Base-by-base conservation (phyloP, 345 rosid genomes). In the Sisymbrium altissimum region DNA sequence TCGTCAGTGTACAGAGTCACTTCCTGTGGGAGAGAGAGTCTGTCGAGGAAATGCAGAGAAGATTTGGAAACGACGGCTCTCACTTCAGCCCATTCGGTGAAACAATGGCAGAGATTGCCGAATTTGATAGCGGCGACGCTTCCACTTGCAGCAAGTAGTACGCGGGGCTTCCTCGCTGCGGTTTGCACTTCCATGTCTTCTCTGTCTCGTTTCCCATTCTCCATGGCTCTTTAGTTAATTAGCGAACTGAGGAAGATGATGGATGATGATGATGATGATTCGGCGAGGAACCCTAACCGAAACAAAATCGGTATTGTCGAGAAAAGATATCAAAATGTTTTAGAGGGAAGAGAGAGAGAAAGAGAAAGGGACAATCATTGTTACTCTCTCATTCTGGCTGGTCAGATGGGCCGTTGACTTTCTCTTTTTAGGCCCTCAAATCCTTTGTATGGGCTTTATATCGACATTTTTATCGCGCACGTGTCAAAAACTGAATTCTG, bases 121-220 rank as follows among this genome's bases (percentile, higher is more conserved):
- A 94, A 89, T 81, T 91, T 88, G 60, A 94, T 83, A 21, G 98
- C 95, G 27, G 98, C 96, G 29, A 91, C 96, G 58, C 98, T 87
- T 74, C 98, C 97, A 73, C 93, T 85, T 15, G 98, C 97, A 39
- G 93, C 97, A 1, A 94, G 86, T 30, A 91, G 80, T 38, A 94
- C 84, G 48, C 88, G 86, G 0, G 90, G 92, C 70, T 79, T 91
- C 69, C 88, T 88, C 1, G 71, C 74, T 57, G 25, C 17, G 30
- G 69, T 53, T 8, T 74, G 77, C 17, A 72, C 77, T 55, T 74
- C 86, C 64, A 67, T 62, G 13, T 44, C 50, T 67, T 76, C 85
- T 61, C 81, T 80, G 73, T 84, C 88, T 50, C 76, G 35, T 35
- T 60, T 74, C 17, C 70, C 61, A 13, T 58, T 70, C 54, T 76